A percentile compares a stretch with the other conserved stretches of the same genome.
Evolutionary conservation across 1,139 yeast genomes (phyloP).

Genomic region (Lodderomyces orthopsilosis): DNA sequence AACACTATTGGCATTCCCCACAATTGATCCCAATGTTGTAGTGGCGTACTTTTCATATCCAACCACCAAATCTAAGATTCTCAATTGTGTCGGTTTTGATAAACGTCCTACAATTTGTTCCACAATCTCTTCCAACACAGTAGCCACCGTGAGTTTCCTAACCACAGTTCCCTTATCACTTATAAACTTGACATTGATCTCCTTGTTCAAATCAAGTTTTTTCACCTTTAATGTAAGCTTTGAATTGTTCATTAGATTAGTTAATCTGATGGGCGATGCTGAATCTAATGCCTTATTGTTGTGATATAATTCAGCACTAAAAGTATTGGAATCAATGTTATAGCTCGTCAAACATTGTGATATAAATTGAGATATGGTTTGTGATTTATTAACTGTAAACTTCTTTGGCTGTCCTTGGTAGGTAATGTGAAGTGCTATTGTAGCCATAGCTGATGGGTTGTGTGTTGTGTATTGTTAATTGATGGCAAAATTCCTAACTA

Average conservation of each 20-base stretch:
- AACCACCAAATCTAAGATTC: constrained; percentile 12
- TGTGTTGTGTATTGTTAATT: background rate
- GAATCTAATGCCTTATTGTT: constrained; percentile 32
- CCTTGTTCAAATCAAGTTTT: constrained; percentile 14
- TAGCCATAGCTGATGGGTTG: constrained; percentile 17
- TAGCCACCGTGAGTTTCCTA: constrained; percentile 12
- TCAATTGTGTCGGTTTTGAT: constrained; percentile 8
- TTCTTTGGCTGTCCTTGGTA: constrained; percentile 24
- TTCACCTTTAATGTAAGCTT: constrained; percentile 24
- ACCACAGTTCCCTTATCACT: constrained; percentile 11
- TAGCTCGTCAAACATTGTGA: constrained; percentile 16
- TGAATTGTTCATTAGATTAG: constrained; percentile 32
- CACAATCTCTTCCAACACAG: constrained; percentile 14
- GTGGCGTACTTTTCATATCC: constrained; percentile 11
- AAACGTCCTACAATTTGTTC: constrained; percentile 12
- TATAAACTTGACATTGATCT: constrained; percentile 25
- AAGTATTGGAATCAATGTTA: constrained; percentile 7
- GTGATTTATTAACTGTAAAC: constrained; percentile 21
- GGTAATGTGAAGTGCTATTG: constrained; percentile 23
- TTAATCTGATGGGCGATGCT: constrained; percentile 32
- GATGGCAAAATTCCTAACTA: background rate
- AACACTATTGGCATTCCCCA: constrained; percentile 18
- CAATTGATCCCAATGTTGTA: constrained; percentile 14
- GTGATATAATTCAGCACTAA: constrained; percentile 27
- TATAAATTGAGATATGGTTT: constrained; percentile 31